These are phyloP conservation scores for Epichloe sp. DNA, from an alignment of 2,329 filamentous ascomycete genomes.

Conservation along the genomic window DNA sequence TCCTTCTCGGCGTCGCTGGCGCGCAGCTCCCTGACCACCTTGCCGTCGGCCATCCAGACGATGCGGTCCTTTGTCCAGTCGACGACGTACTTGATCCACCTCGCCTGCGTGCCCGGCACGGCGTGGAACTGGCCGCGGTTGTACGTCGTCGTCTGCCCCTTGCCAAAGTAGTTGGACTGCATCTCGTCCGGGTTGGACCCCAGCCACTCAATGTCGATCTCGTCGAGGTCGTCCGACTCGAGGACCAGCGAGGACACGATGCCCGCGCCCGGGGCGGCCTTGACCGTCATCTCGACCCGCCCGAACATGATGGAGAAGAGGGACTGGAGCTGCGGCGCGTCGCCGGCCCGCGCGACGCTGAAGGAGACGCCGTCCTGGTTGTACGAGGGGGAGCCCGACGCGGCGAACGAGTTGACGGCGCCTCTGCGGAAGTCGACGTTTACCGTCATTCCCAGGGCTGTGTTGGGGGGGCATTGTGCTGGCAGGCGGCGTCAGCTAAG, in stretches of 20 bases:
- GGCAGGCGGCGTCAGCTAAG: neutral
- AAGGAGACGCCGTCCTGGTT: constrained; percentile 65
- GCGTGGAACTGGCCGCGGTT: constrained; percentile 76
- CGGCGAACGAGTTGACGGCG: constrained; percentile 63
- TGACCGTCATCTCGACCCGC: constrained; percentile 72
- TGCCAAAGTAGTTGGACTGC: constrained; percentile 97
- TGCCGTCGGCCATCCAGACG: constrained; percentile 73
- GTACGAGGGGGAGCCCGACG: constrained; percentile 61
- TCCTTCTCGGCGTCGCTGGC: constrained; percentile 51
- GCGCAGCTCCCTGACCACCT: constrained; percentile 62
- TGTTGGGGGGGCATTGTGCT: constrained; percentile 58
- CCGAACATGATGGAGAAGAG: constrained; percentile 99
- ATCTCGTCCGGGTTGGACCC: constrained; percentile 63
- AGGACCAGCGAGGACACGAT: constrained; percentile 90
- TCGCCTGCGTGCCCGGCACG: constrained; percentile 52
- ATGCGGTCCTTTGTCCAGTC: constrained; percentile 84
- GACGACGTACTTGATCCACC: constrained; percentile 76
- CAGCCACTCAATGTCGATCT: constrained; percentile 97
- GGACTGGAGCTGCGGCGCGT: constrained; percentile 74
- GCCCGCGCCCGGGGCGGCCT: constrained; percentile 74
- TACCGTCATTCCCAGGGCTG: constrained; percentile 72
- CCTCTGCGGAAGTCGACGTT: constrained; percentile 73
- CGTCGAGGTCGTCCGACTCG: constrained; percentile 82
- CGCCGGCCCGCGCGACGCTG: constrained; percentile 63
- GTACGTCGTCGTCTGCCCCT: constrained; percentile 74